Conservation (phyloP, 2,329 filamentous ascomycete genomes). For the Corinectria fuckeliana region DNA sequence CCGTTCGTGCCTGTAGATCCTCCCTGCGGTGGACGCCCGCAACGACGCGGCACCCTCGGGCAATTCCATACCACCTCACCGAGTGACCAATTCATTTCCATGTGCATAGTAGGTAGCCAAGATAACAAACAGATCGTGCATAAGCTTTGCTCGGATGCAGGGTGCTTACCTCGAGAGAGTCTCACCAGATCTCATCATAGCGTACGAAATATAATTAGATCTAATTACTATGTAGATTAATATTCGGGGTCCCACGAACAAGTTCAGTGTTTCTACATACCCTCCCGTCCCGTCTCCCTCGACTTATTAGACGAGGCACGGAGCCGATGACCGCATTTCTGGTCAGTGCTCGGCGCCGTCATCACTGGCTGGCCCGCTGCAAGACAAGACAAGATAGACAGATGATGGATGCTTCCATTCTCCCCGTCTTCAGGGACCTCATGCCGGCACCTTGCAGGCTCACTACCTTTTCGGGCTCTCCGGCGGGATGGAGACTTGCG, state of each 20-base stretch:
- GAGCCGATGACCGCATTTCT: background rate
- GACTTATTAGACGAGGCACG: background rate
- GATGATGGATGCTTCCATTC: background rate
- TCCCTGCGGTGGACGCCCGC: background rate
- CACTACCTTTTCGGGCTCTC: background rate
- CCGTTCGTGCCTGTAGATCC: background rate
- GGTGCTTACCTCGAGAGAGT: background rate
- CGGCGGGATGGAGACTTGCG: background rate
- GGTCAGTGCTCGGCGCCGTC: background rate
- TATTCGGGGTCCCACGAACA: background rate
- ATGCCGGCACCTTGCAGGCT: background rate
- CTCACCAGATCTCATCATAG: background rate
- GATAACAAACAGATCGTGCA: slow-evolving; percentile 2
- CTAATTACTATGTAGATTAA: too few species aligned
- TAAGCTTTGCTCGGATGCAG: slow-evolving; percentile 4
- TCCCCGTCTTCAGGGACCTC: background rate
- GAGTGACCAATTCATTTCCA: background rate
- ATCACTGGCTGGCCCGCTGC: background rate
- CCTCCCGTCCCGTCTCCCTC: background rate
- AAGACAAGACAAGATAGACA: background rate
- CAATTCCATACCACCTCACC: background rate
- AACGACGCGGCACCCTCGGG: background rate
- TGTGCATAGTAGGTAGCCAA: slow-evolving; percentile 4
- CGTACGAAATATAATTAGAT: too few species aligned
- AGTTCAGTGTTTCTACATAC: too few species aligned